Evolutionary conservation across 2,329 filamentous ascomycete genomes (phyloP).

Genomic region (Capronia coronata): DNA sequence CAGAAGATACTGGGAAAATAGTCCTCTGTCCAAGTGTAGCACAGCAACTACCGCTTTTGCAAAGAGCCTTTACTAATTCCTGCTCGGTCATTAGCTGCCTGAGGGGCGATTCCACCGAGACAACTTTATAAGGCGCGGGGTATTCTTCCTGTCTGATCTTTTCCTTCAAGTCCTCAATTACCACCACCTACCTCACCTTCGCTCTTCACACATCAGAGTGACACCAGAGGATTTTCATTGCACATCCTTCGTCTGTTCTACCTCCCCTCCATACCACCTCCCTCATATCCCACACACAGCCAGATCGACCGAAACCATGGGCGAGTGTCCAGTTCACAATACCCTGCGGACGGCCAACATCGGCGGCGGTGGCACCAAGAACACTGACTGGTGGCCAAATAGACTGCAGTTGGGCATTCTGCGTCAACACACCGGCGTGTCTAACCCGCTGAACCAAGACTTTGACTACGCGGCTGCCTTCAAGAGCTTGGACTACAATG

Average conservation of each 20-base stretch:
- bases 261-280: too few relatives aligned
- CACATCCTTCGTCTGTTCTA: too few relatives aligned
- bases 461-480: slow-evolving; percentile 70
- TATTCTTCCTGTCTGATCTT: neutral
- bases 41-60: neutral
- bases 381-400: slow-evolving; percentile 69
- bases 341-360: slow-evolving; percentile 31
- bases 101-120: neutral
- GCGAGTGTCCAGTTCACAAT: slow-evolving; percentile 18
- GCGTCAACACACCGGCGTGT: slow-evolving; percentile 59
- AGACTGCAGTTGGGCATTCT: slow-evolving; percentile 63
- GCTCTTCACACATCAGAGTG: neutral
- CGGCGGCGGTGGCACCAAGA: slow-evolving; percentile 59
- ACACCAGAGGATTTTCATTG: too few relatives aligned
- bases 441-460: slow-evolving; percentile 58
- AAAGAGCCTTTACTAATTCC: neutral
- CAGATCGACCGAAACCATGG: neutral
- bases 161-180: neutral
- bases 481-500: slow-evolving; percentile 63
- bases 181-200: neutral
- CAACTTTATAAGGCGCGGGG: neutral
- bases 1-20: neutral
- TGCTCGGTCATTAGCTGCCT: neutral
- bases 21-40: too few relatives aligned
- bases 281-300: too few relatives aligned